phyloP scores from a whole-genome alignment of 805 yeast species.

The Yamadazyma laniorum region DNA sequence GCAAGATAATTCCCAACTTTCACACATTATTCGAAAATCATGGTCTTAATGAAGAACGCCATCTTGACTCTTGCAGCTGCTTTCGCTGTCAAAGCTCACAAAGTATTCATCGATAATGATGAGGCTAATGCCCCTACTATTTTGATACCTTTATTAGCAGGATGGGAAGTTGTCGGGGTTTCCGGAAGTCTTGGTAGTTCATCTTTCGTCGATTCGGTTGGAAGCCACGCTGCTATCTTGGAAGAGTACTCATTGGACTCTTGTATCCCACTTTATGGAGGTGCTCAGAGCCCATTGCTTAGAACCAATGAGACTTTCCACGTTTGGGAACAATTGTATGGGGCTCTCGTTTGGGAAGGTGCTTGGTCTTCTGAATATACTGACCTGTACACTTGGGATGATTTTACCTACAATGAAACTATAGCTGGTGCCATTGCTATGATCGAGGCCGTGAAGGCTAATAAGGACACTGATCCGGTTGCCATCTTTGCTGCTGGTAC shows the following conservation, averaged over 20 bases:
- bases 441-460: slow-evolving; percentile 37
- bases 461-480: slow-evolving; percentile 35
- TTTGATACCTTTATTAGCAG: slow-evolving; percentile 37
- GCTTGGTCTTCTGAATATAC: slow-evolving; percentile 32
- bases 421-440: slow-evolving; percentile 39
- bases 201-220: slow-evolving; percentile 39
- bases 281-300: slow-evolving; percentile 38
- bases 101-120: slow-evolving; percentile 42
- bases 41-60: background rate
- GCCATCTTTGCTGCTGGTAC: slow-evolving; percentile 38
- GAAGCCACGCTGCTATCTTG: slow-evolving; percentile 28
- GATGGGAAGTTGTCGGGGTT: slow-evolving; percentile 39
- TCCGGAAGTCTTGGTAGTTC: slow-evolving; percentile 40
- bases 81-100: slow-evolving; percentile 16
- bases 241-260: slow-evolving; percentile 30
- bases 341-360: slow-evolving; percentile 43
- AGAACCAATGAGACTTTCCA: slow-evolving; percentile 41
- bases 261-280: slow-evolving; percentile 37
- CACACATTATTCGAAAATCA: background rate
- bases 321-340: slow-evolving; percentile 36
- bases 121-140: slow-evolving; percentile 37
- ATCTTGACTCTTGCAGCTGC: background rate
- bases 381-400: slow-evolving; percentile 31
- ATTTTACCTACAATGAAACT: slow-evolving; percentile 26
- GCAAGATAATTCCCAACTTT: background rate